A percentile compares a stretch with the other conserved stretches of the same genome.
Conservation (phyloP, 2,329 filamentous ascomycete species). For the Westerdykella sp. region DNA sequence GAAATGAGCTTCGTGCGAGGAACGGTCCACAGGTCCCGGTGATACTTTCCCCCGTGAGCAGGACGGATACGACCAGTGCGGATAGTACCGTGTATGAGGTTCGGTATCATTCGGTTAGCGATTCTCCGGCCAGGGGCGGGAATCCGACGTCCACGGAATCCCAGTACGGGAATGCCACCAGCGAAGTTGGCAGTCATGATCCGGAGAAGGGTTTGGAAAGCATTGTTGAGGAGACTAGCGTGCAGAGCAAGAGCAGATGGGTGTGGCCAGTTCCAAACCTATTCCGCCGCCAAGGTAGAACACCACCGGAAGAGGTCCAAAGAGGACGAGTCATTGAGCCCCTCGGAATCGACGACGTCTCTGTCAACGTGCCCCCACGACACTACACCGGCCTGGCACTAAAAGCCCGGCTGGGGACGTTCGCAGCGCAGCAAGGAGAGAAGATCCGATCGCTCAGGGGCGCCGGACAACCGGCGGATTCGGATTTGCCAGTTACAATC, state of each 20-base stretch:
- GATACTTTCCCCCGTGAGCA: constrained; percentile 52
- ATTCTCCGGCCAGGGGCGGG: constrained; percentile 25
- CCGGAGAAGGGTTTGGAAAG: constrained; percentile 25
- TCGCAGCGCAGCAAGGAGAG: constrained; percentile 46
- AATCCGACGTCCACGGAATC: constrained; percentile 4
- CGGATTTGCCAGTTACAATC: constrained; percentile 51
- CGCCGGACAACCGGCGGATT: constrained; percentile 29
- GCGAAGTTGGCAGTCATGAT: constrained; percentile 18
- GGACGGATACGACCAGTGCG: constrained; percentile 56
- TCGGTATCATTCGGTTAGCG: constrained; percentile 53
- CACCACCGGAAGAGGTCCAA: constrained; percentile 55
- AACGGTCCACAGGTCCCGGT: constrained; percentile 17
- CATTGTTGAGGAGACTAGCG: constrained; percentile 7
- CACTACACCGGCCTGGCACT: constrained; percentile 42
- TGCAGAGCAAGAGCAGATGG: constrained; percentile 23
- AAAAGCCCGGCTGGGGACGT: constrained; percentile 42
- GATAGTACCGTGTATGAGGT: constrained; percentile 60
- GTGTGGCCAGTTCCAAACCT: constrained; percentile 51
- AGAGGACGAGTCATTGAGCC: constrained; percentile 49
- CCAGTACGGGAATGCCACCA: constrained; percentile 4
- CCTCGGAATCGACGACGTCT: constrained; percentile 29
- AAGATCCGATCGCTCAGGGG: constrained; percentile 38
- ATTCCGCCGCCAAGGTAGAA: constrained; percentile 53
- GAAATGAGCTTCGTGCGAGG: constrained; percentile 6
- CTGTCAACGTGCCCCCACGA: constrained; percentile 35